Evolutionary conservation across 1,139 yeast genomes (phyloP).

Genomic region (Taphrina sp.): DNA sequence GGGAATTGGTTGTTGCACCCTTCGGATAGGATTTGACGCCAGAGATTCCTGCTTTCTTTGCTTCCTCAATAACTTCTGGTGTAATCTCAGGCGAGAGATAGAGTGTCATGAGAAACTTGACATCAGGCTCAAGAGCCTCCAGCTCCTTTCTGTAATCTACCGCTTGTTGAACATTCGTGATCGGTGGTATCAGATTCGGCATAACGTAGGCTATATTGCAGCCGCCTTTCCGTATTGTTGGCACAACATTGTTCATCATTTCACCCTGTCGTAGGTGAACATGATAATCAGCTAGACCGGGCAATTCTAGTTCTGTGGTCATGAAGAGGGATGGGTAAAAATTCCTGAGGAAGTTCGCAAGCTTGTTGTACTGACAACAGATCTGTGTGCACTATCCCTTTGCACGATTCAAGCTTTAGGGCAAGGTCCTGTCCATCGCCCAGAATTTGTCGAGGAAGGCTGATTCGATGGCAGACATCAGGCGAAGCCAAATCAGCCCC

Average conservation of each 20-base stretch:
- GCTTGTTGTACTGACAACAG: too few relatives aligned
- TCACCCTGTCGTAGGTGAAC: constrained; percentile 91
- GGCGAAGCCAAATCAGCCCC: too few relatives aligned
- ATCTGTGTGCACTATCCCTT: too few relatives aligned
- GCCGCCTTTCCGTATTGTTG: constrained; percentile 88
- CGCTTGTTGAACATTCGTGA: constrained; percentile 75
- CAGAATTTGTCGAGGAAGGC: too few relatives aligned
- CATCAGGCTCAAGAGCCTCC: constrained; percentile 69
- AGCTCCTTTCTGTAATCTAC: constrained; percentile 64
- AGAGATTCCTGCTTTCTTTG: constrained; percentile 69
- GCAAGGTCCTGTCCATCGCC: too few relatives aligned
- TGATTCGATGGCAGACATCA: too few relatives aligned
- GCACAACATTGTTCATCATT: constrained; percentile 89
- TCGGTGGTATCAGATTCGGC: constrained; percentile 95
- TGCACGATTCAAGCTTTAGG: too few relatives aligned
- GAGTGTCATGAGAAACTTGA: constrained; percentile 87
- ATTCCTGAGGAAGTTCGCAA: too few relatives aligned
- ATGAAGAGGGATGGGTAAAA: background rate
- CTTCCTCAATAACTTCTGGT: constrained; percentile 77
- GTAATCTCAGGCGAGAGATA: constrained; percentile 75
- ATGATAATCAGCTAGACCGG: constrained; percentile 83
- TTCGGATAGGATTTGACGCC: constrained; percentile 94
- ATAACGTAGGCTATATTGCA: constrained; percentile 85
- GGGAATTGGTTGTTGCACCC: constrained; percentile 96
- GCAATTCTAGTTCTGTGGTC: constrained; percentile 17